These are phyloP conservation scores for Suillus weaverae DNA, from an alignment of 768 basidiomycete genomes.

Conservation along the genomic window DNA sequence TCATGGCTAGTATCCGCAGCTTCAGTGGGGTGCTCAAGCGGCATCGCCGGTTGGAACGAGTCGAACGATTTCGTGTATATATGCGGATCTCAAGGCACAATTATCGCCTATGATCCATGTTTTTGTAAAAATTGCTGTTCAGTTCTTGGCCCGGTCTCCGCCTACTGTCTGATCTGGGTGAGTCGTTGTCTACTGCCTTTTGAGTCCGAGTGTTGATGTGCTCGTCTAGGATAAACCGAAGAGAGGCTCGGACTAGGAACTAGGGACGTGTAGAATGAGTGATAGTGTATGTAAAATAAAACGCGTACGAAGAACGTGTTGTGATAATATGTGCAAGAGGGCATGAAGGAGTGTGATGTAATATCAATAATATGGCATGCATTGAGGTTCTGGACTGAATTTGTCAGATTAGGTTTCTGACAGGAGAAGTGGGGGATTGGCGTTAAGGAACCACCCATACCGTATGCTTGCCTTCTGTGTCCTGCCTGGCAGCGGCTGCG, in stretches of 20 bases:
- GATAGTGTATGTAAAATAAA: too few species aligned
- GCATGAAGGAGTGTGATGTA: background rate
- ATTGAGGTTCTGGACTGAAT: background rate
- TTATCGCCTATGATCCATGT: accelerated
- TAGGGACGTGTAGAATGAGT: too few species aligned
- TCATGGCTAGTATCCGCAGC: background rate
- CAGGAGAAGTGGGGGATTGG: background rate
- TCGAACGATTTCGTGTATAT: background rate
- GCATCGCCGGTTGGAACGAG: background rate
- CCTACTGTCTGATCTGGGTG: background rate
- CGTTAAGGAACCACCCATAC: too few species aligned
- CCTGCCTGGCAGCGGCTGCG: too few species aligned
- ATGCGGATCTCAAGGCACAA: background rate
- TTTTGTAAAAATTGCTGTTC: background rate
- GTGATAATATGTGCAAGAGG: background rate
- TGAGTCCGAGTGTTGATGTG: background rate
- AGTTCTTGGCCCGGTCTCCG: accelerated
- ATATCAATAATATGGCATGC: background rate
- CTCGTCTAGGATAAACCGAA: background rate
- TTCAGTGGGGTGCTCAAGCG: background rate
- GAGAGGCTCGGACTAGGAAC: too few species aligned
- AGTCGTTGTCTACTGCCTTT: background rate
- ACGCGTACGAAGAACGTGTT: too few species aligned
- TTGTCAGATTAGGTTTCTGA: background rate
- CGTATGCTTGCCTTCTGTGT: too few species aligned